Base-by-base conservation (phyloP, 148 eudicot genomes). In the Fagopyrum homotropicum region DNA sequence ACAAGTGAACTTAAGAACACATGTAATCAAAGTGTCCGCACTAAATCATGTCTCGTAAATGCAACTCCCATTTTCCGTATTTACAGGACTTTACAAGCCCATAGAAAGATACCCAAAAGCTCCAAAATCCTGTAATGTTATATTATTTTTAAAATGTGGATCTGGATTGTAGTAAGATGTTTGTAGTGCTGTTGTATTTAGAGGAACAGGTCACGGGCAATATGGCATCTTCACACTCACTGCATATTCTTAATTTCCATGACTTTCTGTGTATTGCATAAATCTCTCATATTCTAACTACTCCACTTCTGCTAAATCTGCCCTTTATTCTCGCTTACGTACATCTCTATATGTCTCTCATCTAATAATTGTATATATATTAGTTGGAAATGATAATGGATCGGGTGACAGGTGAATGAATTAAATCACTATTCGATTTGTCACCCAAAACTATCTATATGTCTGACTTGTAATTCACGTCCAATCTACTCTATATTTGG, bases 31-130 rank as follows among this genome's bases (percentile, higher is more conserved):
- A 2, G 22, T 60, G 40, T 22, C 14, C 9, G 40, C 66, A 60
- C 66, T 60, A 7, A 22, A 60, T 60, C 12, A 60, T 60, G 66
- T 60, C 66, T 60, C 66, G 66, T n/a, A 26, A 60, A 60, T 60
- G 66, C 40, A 19, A 60, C 66, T 60, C 66, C 66, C 66, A 6
- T 3, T 60, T 60, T 60, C 66, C 66, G 8, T 60, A 6, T 26
- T 60, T 60, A 1, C 22, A 14, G 66, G 35, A 6, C 52, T 2
- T 0, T 9, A 2, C 52, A 5, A 8, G 52, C 52, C 3, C 8
- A 49, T 49, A 5, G 52, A 49, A 49, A 49, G 52, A 49, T 49
- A 6, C 52, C 9, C 1, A 10, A 51, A 51, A 10, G 55, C 15
- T 51, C 11, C 55, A 51, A 35, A 2, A 51, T 51, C 3, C 55